Evolutionary conservation across 2,329 filamentous ascomycete species (phyloP), one percentile per base, ranked within the genome.

Genomic region (Ampelomyces quisqualis): DNA sequence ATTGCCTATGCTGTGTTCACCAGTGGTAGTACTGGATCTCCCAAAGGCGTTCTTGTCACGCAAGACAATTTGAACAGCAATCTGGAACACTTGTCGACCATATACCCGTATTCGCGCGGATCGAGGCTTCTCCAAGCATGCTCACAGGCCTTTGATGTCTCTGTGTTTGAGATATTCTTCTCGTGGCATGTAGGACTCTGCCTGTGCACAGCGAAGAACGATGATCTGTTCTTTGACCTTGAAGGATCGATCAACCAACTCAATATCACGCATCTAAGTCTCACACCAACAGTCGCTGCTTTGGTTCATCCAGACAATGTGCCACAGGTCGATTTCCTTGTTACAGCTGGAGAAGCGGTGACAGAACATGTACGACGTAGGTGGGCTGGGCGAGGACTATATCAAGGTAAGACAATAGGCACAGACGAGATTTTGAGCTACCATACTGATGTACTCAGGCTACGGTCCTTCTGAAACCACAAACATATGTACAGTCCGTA

Each of bases 141-240:
- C 58, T 91, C 88, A 0, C 86, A 90, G 58, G 85, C 85, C 0
- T 95, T 94, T 59, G 88, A 94, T 58, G 78, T 94, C 2, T 94
- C 88, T 0, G 86, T 94, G 0, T 94, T 94, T 60, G 90, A 95
- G 58, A 90, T 94, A 10, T 91, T 95, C 63, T 94, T 88, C 55
- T 75, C 88, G 0, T 94, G 89, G 85, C 78, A 79, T 32, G 76
- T 77, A 22, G 88, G 88, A 3, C 88, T 91, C 73, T 86, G 84
- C 45, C 73, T 95, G 9, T 95, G 87, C 59, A 80, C 86, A 2
- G 85, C 82, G 0, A 78, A 75, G 0, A 90, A 90, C 52, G 86
- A 93, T 53, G 77, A 80, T 2, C 69, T 94, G 0, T 88, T 91
- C 55, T 75, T 75, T 26, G 82, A 94, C 53, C 71, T 94, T 7